These are phyloP conservation scores for Cutaneotrichosporon mucoides DNA, from an alignment of 1,284 basidiomycete genomes.

Conservation along the genomic window DNA sequence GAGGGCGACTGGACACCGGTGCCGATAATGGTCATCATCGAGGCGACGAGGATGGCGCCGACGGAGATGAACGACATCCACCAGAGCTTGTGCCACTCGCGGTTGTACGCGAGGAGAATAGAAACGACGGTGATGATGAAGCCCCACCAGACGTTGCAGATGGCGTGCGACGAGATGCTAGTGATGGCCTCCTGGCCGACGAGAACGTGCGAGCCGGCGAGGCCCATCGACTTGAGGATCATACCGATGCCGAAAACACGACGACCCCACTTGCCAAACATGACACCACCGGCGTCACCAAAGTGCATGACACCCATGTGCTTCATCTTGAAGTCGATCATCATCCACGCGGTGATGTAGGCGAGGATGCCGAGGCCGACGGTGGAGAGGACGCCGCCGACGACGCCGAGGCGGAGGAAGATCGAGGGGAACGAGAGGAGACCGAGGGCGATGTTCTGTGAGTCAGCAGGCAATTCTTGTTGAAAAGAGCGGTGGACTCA, in stretches of 20 bases:
- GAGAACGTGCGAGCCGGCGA: conserved; percentile 42
- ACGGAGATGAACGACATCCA: conserved; percentile 36
- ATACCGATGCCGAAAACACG: conserved; percentile 32
- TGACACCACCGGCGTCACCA: conserved; percentile 40
- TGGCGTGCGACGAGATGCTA: conserved; percentile 33
- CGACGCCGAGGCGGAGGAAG: conserved; percentile 39
- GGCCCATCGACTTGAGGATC: conserved; percentile 38
- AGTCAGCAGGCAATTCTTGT: background rate
- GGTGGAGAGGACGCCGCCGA: conserved; percentile 38
- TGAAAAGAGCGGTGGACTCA: conserved; percentile 9
- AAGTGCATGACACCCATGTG: conserved; percentile 45
- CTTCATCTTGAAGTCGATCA: conserved; percentile 43
- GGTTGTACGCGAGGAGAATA: conserved; percentile 28
- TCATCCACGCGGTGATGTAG: conserved; percentile 39
- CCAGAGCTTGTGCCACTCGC: conserved; percentile 36
- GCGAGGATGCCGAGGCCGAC: conserved; percentile 32
- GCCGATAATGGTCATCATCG: conserved; percentile 36
- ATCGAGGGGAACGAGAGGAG: conserved; percentile 42
- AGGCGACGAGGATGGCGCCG: conserved; percentile 32
- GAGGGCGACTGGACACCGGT: conserved; percentile 29
- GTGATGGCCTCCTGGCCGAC: conserved; percentile 37
- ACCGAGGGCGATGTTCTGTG: conserved; percentile 40
- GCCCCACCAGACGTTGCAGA: conserved; percentile 40
- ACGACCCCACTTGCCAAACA: conserved; percentile 38
- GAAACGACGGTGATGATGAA: conserved; percentile 34